These are phyloP conservation scores for Sporothrix pseudoabietina DNA, from an alignment of 2,329 filamentous ascomycete genomes.

Conservation along the genomic window DNA sequence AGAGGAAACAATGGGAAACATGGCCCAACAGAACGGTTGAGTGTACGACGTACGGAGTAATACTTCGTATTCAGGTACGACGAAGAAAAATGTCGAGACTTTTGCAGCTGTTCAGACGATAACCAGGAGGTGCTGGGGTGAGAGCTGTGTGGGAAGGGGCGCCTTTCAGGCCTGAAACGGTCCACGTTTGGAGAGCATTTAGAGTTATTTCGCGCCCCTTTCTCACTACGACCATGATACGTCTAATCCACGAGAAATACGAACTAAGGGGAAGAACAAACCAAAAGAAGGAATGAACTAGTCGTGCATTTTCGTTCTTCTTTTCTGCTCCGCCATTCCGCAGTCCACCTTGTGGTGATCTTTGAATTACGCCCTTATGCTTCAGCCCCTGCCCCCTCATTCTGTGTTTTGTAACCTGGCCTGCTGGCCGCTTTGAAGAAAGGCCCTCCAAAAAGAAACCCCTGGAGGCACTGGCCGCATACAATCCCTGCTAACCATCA, in stretches of 20 bases:
- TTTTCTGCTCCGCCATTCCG: not conserved
- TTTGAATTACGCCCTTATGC: not conserved
- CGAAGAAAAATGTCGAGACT: not conserved
- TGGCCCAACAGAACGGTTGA: not conserved
- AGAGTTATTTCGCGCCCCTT: constrained; percentile 19
- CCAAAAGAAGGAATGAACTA: not conserved
- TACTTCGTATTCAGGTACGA: not conserved
- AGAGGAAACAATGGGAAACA: constrained; percentile 26
- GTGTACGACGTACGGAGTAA: not conserved
- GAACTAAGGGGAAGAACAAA: not conserved
- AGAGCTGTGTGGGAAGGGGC: not conserved
- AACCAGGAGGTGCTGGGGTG: not conserved
- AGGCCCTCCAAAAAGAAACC: no score
- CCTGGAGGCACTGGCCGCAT: not conserved
- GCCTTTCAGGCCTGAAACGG: constrained; percentile 21
- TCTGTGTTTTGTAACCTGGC: constrained; percentile 1
- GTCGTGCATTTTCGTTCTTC: not conserved
- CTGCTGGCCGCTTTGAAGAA: not conserved
- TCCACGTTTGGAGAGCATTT: constrained; percentile 17
- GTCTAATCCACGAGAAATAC: not conserved
- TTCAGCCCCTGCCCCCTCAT: not conserved
- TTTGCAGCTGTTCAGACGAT: constrained; percentile 17
- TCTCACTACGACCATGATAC: not conserved
- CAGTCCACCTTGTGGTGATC: not conserved
- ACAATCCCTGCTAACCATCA: not conserved